Conservation (phyloP, 139 green algal genomes). For the Pleodorina starrii region DNA sequence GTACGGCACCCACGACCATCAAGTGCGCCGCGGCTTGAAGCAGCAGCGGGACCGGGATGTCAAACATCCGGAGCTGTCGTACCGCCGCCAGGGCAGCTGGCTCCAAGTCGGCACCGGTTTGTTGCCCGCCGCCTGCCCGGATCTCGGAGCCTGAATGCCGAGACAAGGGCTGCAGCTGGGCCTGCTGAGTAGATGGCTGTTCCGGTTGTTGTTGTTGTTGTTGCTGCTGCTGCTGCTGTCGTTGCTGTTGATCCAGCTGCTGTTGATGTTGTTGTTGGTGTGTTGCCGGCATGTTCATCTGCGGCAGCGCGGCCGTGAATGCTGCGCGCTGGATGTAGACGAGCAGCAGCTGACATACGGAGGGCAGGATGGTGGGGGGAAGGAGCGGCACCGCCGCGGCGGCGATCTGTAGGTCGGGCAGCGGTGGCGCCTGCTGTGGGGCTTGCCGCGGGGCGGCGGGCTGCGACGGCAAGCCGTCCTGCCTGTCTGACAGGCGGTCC, state of each 20-base stretch:
- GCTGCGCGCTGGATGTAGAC: neutral
- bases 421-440: neutral
- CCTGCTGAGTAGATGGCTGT: no score
- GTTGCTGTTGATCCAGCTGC: neutral
- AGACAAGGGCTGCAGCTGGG: no score
- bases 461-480: no score
- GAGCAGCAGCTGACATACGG: constrained; percentile 28
- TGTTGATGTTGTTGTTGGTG: neutral
- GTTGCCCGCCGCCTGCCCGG: no score
- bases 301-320: neutral
- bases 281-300: no score
- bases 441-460: neutral
- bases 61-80: neutral
- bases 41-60: constrained; percentile 2
- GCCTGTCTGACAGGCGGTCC: no score
- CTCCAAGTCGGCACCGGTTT: neutral
- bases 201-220: neutral
- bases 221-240: neutral
- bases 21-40: constrained; percentile 34
- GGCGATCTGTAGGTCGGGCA: no score
- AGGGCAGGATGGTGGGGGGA: neutral
- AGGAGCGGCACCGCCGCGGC: neutral
- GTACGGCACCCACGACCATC: constrained; percentile 20
- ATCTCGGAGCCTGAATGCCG: no score
- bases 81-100: neutral